These are phyloP conservation scores for Cicer arietinum DNA, from an alignment of 306 rosid genomes.

Conservation along the genomic window DNA sequence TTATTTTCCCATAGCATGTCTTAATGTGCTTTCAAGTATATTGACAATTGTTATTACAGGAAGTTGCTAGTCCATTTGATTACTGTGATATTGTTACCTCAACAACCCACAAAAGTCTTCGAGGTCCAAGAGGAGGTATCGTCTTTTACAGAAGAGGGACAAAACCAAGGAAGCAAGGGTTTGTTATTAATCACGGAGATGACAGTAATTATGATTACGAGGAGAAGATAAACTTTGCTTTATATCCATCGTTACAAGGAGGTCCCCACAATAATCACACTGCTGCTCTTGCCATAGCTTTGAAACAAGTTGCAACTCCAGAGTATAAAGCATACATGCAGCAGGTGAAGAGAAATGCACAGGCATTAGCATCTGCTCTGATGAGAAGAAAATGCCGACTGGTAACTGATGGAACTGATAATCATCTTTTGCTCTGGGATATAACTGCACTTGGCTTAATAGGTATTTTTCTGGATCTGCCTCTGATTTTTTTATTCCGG, in stretches of 20 bases:
- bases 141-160: slow-evolving; percentile 74
- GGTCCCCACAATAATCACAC: slow-evolving; percentile 89
- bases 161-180: slow-evolving; percentile 65
- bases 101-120: slow-evolving; percentile 89
- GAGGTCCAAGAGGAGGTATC: slow-evolving; percentile 91
- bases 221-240: slow-evolving; percentile 83
- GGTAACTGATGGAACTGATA: slow-evolving; percentile 89
- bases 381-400: slow-evolving; percentile 81
- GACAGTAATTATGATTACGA: slow-evolving; percentile 65
- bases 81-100: slow-evolving; percentile 83
- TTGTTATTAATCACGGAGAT: slow-evolving; percentile 55
- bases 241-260: slow-evolving; percentile 84
- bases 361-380: slow-evolving; percentile 77
- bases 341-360: slow-evolving; percentile 86
- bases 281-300: slow-evolving; percentile 87
- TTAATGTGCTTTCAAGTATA: slow-evolving; percentile 15
- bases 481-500: neutral
- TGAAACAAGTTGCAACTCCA: slow-evolving; percentile 80
- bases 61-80: slow-evolving; percentile 75
- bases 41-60: slow-evolving; percentile 53
- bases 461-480: slow-evolving; percentile 50
- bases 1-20: neutral
- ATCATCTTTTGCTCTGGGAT: slow-evolving; percentile 92
- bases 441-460: slow-evolving; percentile 72
- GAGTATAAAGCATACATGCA: slow-evolving; percentile 79